Conservation (phyloP, 2,329 filamentous ascomycete genomes). For the Venturia pyrina region DNA sequence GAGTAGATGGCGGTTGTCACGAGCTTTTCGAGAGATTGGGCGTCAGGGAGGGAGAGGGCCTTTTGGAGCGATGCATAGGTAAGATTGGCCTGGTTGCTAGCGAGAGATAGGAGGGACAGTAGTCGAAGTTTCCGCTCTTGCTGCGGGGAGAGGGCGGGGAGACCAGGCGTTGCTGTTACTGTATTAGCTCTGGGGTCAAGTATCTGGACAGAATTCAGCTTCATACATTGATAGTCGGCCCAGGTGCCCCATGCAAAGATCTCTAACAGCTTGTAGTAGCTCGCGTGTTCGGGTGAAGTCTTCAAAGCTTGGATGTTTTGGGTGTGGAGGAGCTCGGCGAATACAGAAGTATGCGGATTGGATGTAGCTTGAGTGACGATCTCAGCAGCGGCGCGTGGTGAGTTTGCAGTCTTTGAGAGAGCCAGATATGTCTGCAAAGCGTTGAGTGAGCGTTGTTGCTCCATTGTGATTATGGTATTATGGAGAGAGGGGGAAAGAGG, state of each 20-base stretch:
- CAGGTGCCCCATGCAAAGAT: slow-evolving; percentile 93
- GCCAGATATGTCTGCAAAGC: slow-evolving; percentile 75
- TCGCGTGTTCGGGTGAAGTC: slow-evolving; percentile 49
- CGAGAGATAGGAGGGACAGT: slow-evolving; percentile 76
- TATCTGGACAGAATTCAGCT: neutral
- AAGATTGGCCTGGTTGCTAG: slow-evolving; percentile 48
- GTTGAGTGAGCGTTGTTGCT: slow-evolving; percentile 55
- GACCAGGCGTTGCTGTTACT: slow-evolving; percentile 25
- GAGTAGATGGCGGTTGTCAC: slow-evolving; percentile 83
- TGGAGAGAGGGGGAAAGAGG: neutral
- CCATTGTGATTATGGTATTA: slow-evolving; percentile 41
- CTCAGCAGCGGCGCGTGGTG: slow-evolving; percentile 74
- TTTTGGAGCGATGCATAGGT: slow-evolving; percentile 61
- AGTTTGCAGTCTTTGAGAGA: slow-evolving; percentile 75
- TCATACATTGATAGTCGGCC: slow-evolving; percentile 57
- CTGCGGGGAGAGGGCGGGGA: slow-evolving; percentile 61
- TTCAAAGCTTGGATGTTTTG: slow-evolving; percentile 67
- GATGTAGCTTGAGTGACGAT: slow-evolving; percentile 81
- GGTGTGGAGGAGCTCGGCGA: slow-evolving; percentile 80
- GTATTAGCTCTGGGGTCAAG: slow-evolving; percentile 4
- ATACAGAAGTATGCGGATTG: slow-evolving; percentile 82
- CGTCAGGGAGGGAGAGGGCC: slow-evolving; percentile 55
- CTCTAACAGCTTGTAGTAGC: slow-evolving; percentile 62
- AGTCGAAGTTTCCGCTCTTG: slow-evolving; percentile 83
- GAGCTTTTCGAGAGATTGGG: slow-evolving; percentile 70